phyloP scores from a whole-genome alignment of 805 yeast genomes.

The Jamesozyma hellenica region DNA sequence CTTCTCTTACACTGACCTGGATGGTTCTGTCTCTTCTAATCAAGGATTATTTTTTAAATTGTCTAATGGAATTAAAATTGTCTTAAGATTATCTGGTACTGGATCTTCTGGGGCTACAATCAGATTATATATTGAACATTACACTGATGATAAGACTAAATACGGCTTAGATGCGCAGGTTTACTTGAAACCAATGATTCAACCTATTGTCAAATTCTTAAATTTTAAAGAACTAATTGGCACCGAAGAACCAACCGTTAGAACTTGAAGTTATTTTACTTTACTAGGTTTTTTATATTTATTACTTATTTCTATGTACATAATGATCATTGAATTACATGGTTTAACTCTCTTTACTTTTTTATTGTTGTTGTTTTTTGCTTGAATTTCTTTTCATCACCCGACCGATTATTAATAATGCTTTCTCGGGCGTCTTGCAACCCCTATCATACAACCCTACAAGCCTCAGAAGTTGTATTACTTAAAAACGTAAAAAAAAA shows the following conservation, averaged over 20 bases:
- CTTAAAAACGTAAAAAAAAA: too few species aligned
- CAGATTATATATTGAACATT: slow-evolving; percentile 81
- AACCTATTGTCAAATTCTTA: slow-evolving; percentile 55
- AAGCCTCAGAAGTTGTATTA: too few species aligned
- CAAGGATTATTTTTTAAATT: slow-evolving; percentile 86
- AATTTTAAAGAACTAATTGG: slow-evolving; percentile 66
- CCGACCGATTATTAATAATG: too few species aligned
- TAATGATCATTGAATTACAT: background rate
- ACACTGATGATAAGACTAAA: slow-evolving; percentile 47
- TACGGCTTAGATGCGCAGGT: slow-evolving; percentile 50
- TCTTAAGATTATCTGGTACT: slow-evolving; percentile 89
- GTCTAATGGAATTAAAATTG: slow-evolving; percentile 71
- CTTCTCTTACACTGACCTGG: slow-evolving; percentile 86
- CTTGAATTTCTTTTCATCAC: too few species aligned
- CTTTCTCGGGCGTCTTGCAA: too few species aligned
- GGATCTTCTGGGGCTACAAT: slow-evolving; percentile 98
- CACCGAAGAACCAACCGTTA: slow-evolving; percentile 80
- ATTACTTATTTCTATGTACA: too few species aligned
- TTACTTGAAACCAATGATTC: slow-evolving; percentile 54
- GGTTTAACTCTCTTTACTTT: too few species aligned
- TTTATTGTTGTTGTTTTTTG: too few species aligned
- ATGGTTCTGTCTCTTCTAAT: slow-evolving; percentile 77
- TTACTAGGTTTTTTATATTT: too few species aligned
- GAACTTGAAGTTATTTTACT: slow-evolving; percentile 58
- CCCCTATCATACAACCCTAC: too few species aligned